Conservation (phyloP, 257 asterid genomes). For the Verbena officinalis region DNA sequence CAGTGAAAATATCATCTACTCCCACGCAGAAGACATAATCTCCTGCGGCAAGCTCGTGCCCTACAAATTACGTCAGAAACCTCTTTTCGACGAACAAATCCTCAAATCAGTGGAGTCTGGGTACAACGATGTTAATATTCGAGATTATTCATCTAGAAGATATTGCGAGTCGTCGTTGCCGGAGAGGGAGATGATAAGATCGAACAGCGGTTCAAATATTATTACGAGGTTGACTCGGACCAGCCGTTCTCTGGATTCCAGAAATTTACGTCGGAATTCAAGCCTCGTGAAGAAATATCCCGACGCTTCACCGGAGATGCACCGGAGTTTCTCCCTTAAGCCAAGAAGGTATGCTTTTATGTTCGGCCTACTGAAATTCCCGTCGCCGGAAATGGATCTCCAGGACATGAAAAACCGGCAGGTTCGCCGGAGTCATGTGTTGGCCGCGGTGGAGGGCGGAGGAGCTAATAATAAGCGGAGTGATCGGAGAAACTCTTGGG, state of each 20-base stretch:
- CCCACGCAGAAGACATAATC: slow-evolving; percentile 74
- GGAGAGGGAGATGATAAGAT: slow-evolving; percentile 22
- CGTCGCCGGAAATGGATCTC: slow-evolving; percentile 53
- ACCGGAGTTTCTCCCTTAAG: slow-evolving; percentile 33
- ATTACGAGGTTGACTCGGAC: slow-evolving; percentile 31
- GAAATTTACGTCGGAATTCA: slow-evolving; percentile 32
- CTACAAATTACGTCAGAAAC: slow-evolving; percentile 3
- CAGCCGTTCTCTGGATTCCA: slow-evolving; percentile 53
- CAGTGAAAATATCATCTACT: slow-evolving; percentile 32
- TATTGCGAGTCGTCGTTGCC: slow-evolving; percentile 46
- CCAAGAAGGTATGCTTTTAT: slow-evolving; percentile 51
- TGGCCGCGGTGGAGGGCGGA: slow-evolving; percentile 23
- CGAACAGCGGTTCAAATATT: slow-evolving; percentile 6
- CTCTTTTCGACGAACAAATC: background rate
- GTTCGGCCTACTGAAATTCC: slow-evolving; percentile 52
- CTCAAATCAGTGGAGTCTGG: slow-evolving; percentile 6
- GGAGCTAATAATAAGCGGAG: slow-evolving; percentile 22
- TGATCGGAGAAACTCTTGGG: slow-evolving; percentile 48
- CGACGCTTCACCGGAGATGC: slow-evolving; percentile 33
- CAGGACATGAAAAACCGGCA: slow-evolving; percentile 63
- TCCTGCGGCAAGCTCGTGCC: slow-evolving; percentile 62
- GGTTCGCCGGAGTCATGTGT: slow-evolving; percentile 44
- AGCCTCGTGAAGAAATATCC: slow-evolving; percentile 33
- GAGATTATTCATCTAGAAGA: slow-evolving; percentile 13
- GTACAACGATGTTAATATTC: background rate